phyloP scores from a whole-genome alignment of 1,284 basidiomycete genomes.

The Apiotrichum porosum region DNA sequence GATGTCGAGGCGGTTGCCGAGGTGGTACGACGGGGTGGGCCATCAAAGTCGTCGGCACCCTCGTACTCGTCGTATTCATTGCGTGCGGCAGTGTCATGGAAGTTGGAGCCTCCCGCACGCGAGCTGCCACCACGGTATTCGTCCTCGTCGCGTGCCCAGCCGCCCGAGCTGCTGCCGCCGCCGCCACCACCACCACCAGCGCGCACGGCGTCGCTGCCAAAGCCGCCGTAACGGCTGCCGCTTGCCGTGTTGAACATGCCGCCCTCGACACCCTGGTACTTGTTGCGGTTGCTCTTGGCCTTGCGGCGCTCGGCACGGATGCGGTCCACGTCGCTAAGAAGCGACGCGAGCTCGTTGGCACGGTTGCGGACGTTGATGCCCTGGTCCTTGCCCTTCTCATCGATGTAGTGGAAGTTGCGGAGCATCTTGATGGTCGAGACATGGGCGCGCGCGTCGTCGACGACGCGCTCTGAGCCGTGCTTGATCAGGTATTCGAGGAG shows the following conservation, averaged over 20 bases:
- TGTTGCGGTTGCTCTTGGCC: conserved; percentile 86
- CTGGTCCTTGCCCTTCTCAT: conserved; percentile 98
- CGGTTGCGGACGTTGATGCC: conserved; percentile 72
- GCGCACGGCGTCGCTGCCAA: conserved; percentile 63
- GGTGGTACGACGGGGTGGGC: conserved; percentile 37
- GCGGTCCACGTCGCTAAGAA: conserved; percentile 85
- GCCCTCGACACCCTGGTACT: conserved; percentile 68
- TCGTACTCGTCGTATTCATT: conserved; percentile 76
- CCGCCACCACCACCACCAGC: conserved; percentile 54
- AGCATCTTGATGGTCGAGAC: conserved; percentile 96
- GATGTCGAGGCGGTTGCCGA: conserved; percentile 4
- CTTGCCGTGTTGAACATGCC: conserved; percentile 45
- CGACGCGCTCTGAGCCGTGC: conserved; percentile 96
- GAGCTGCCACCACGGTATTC: conserved; percentile 15
- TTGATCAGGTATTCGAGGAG: conserved; percentile 94
- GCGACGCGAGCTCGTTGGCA: conserved; percentile 81
- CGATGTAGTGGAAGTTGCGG: conserved; percentile 95
- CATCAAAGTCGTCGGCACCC: conserved; percentile 86
- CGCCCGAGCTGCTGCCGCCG: conserved; percentile 25
- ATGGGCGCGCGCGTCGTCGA: conserved; percentile 94
- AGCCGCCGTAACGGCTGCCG: conserved; percentile 68
- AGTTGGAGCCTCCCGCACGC: background rate
- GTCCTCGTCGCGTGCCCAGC: conserved; percentile 21
- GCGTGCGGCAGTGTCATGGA: conserved; percentile 8
- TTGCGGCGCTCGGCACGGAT: conserved; percentile 86